Evolutionary conservation across 768 basidiomycete species (phyloP).

Genomic region (Lepiota venenata): DNA sequence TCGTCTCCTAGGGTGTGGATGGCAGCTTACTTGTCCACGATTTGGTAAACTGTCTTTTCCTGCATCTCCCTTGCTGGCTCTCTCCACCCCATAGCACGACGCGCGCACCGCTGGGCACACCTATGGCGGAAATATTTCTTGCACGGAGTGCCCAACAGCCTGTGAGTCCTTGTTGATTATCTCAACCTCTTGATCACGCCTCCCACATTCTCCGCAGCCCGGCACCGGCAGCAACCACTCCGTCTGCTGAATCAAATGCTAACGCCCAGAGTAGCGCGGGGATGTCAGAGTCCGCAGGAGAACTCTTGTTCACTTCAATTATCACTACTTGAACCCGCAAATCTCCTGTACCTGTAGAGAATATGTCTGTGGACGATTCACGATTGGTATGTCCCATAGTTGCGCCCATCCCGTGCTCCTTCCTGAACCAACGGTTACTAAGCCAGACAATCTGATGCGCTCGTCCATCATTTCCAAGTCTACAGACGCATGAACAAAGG

Average conservation of each 20-base stretch:
- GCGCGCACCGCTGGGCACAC: no score
- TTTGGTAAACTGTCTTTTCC: no score
- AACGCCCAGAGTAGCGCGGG: not conserved
- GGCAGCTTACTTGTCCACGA: no score
- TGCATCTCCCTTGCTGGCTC: no score
- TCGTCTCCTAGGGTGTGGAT: no score
- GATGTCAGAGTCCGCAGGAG: not conserved
- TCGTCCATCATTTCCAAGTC: conserved; percentile 26
- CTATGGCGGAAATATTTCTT: no score
- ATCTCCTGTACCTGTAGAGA: not conserved
- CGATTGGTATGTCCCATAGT: not conserved
- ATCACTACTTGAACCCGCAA: not conserved
- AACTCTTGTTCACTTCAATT: not conserved
- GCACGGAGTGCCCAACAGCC: no score
- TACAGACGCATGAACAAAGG: conserved; percentile 52
- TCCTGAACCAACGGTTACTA: not conserved
- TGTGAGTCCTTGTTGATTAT: no score
- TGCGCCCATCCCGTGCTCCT: not conserved
- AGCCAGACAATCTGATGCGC: conserved; percentile 26
- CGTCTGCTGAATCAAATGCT: not conserved
- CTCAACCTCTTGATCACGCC: no score
- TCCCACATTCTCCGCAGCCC: no score
- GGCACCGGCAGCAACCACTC: conserved; percentile 8
- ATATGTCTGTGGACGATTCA: conserved; percentile 2
- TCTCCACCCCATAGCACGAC: no score